Evolutionary conservation across 108 stramenopile genomes (phyloP).

Genomic region (Asterionellopsis glacialis): DNA sequence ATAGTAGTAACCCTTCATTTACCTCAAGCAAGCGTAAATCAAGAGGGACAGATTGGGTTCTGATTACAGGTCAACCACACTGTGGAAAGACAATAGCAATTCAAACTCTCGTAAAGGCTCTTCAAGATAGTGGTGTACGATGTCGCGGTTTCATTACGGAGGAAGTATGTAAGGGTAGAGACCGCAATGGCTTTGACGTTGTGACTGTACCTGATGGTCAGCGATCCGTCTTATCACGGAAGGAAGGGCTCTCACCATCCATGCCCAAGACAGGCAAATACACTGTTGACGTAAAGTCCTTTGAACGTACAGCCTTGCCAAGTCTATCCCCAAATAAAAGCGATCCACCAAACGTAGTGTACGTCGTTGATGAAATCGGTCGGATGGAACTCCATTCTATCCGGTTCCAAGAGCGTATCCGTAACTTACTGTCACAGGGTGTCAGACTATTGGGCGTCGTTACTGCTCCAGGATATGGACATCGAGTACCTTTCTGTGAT

Average conservation of each 20-base stretch:
- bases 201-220: slow-evolving; percentile 13
- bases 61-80: slow-evolving; percentile 18
- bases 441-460: slow-evolving; percentile 10
- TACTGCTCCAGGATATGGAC: slow-evolving; percentile 17
- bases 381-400: slow-evolving; percentile 27
- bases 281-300: slow-evolving; percentile 19
- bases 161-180: slow-evolving; percentile 7
- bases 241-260: slow-evolving; percentile 8
- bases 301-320: slow-evolving; percentile 14
- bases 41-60: slow-evolving; percentile 11
- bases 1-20: too few species aligned
- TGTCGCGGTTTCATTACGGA: slow-evolving; percentile 23
- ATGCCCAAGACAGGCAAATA: slow-evolving; percentile 20
- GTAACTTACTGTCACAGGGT: neutral
- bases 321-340: slow-evolving; percentile 1
- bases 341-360: neutral
- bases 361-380: slow-evolving; percentile 24
- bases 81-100: slow-evolving; percentile 23
- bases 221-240: slow-evolving; percentile 11
- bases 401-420: slow-evolving; percentile 7
- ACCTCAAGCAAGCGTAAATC: too few species aligned
- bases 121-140: slow-evolving; percentile 1
- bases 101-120: slow-evolving; percentile 4
- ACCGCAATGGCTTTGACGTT: slow-evolving; percentile 18
- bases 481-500: slow-evolving; percentile 19